A percentile compares a stretch with the other conserved stretches of the same genome.
phyloP scores from a whole-genome alignment of 495 filamentous ascomycete species.

The Hypomontagnella submonticulosa region DNA sequence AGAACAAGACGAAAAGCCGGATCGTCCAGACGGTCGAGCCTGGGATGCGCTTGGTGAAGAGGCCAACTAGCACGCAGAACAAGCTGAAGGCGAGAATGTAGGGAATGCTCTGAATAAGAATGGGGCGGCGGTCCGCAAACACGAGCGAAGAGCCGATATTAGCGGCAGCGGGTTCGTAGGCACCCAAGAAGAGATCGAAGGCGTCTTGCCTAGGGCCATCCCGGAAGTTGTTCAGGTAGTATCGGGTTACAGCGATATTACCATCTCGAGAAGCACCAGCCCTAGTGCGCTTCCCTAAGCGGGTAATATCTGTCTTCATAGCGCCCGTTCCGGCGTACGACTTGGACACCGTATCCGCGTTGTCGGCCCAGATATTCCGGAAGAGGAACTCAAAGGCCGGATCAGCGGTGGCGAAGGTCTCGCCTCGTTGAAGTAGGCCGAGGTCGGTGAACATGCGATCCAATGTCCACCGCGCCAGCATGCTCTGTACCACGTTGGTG shows the following conservation, averaged over 20 bases:
- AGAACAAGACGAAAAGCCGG: slow-evolving; percentile 80
- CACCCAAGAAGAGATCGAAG: slow-evolving; percentile 92
- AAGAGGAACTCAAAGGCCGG: slow-evolving; percentile 84
- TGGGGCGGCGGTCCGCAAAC: slow-evolving; percentile 87
- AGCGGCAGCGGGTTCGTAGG: slow-evolving; percentile 76
- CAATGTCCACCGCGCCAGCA: slow-evolving; percentile 89
- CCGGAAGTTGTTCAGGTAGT: slow-evolving; percentile 88
- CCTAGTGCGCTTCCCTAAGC: slow-evolving; percentile 85
- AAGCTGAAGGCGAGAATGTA: slow-evolving; percentile 88
- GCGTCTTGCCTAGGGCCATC: slow-evolving; percentile 95
- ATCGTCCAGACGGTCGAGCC: slow-evolving; percentile 79
- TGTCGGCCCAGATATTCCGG: slow-evolving; percentile 97
- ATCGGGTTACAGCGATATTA: slow-evolving; percentile 83
- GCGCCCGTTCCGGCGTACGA: slow-evolving; percentile 95
- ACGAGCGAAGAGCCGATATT: slow-evolving; percentile 71
- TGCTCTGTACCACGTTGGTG: slow-evolving; percentile 96
- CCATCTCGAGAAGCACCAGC: slow-evolving; percentile 84
- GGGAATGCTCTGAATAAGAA: slow-evolving; percentile 88
- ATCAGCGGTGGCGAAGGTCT: slow-evolving; percentile 75
- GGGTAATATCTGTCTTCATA: slow-evolving; percentile 95
- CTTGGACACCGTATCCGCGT: slow-evolving; percentile 92
- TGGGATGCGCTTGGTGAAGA: slow-evolving; percentile 73
- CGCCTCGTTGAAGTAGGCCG: slow-evolving; percentile 75
- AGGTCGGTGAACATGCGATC: slow-evolving; percentile 87
- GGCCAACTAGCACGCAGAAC: slow-evolving; percentile 84